Conservation (phyloP, 2,329 filamentous ascomycete genomes). For the Graphilbum fragrans region DNA sequence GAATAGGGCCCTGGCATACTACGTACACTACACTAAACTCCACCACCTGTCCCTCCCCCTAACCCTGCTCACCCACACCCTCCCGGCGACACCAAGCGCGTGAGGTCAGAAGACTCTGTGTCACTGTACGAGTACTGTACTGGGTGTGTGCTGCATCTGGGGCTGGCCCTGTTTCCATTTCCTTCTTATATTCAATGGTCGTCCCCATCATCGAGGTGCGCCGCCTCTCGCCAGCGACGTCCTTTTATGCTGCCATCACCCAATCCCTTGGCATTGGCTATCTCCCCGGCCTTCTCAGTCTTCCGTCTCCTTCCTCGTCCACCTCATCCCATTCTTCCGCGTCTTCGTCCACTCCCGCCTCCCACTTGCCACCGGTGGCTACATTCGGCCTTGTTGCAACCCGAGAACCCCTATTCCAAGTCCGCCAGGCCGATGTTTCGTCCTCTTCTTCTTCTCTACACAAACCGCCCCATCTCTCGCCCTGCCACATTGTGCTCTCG, state of each 20-base stretch:
- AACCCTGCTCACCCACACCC: too few species aligned
- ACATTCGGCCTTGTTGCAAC: constrained; percentile 26
- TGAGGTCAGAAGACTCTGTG: too few species aligned
- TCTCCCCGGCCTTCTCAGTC: constrained; percentile 28
- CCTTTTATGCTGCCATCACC: constrained; percentile 70
- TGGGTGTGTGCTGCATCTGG: too few species aligned
- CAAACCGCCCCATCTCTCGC: constrained; percentile 25
- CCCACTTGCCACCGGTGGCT: constrained; percentile 14
- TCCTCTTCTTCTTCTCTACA: too few species aligned
- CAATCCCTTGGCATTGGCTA: constrained; percentile 69
- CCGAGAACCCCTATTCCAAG: constrained; percentile 28
- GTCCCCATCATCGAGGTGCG: constrained; percentile 56
- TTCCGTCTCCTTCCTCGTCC: not conserved
- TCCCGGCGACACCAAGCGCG: too few species aligned
- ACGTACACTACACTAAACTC: too few species aligned
- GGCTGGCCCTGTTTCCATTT: too few species aligned
- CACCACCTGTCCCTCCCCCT: too few species aligned
- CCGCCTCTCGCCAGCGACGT: constrained; percentile 66
- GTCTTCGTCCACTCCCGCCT: not conserved
- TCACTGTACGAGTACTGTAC: too few species aligned
- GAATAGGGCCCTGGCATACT: too few species aligned
- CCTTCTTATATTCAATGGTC: too few species aligned
- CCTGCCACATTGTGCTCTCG: constrained; percentile 49
- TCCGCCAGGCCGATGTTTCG: constrained; percentile 24
- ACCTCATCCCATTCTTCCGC: not conserved